A percentile compares a stretch with the other conserved stretches of the same genome.
These are phyloP conservation scores for Stephania yunnanensis DNA, from an alignment of 164 flowering plant species.

Conservation along the genomic window DNA sequence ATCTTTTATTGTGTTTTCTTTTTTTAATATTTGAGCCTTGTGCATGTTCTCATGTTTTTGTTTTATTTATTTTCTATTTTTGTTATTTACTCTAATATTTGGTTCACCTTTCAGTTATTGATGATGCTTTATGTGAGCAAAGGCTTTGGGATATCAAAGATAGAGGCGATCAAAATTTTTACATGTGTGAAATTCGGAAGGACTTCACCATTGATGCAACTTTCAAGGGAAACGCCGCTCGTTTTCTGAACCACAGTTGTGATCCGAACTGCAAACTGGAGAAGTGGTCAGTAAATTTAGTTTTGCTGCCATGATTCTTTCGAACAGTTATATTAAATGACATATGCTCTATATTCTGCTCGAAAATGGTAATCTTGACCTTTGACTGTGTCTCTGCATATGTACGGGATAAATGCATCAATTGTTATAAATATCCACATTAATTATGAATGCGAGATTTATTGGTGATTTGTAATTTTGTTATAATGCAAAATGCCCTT, in stretches of 20 bases:
- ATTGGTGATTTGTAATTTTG: no score
- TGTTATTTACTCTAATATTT: not conserved
- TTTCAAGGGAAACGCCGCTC: conserved; percentile 77
- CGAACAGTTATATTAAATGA: not conserved
- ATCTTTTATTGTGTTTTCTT: no score
- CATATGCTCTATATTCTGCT: not conserved
- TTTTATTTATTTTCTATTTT: not conserved
- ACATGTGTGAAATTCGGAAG: conserved; percentile 87
- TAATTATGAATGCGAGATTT: not conserved
- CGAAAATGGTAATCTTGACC: not conserved
- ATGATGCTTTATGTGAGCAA: conserved; percentile 75
- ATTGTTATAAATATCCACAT: not conserved
- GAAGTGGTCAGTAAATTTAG: conserved; percentile 63
- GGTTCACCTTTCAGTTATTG: conserved; percentile 54
- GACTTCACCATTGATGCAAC: conserved; percentile 95
- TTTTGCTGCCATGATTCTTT: not conserved
- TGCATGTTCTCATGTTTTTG: no score
- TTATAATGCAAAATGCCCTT: not conserved
- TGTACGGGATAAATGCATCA: not conserved
- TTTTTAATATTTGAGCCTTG: no score
- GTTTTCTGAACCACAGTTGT: conserved; percentile 91
- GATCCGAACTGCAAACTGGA: conserved; percentile 86
- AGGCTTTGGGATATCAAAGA: conserved; percentile 94
- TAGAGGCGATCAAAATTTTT: conserved; percentile 65
- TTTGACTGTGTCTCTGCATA: not conserved